Evolutionary conservation across 2,329 filamentous ascomycete species (phyloP), one percentile per base, ranked within the genome.

Genomic region (Trichoderma atroviride): DNA sequence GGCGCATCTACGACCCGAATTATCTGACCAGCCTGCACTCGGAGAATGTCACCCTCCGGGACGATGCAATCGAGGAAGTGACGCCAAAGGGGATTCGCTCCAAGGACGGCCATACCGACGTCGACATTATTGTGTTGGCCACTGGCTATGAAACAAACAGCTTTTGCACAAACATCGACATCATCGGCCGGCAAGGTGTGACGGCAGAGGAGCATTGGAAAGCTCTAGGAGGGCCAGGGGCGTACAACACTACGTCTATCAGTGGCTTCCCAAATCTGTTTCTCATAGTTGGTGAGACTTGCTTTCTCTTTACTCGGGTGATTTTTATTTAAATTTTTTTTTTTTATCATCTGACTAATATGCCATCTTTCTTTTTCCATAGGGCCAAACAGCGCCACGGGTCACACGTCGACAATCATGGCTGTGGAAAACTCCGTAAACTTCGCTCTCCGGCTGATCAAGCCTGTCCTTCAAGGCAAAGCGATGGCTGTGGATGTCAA

Each of bases 201-300:
- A 83, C 83, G 13, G 74, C 89, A 2, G 79, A 85, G 7, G 78
- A 88, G 69, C 81, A 87, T 22, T 91, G 89, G 88, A 79, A 84
- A 1, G 79, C 82, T 27, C 82, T 85, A 63, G 88, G 87, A n/a
- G 89, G 89, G 0, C 80, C 86, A 0, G 87, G 86, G 71, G 89
- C 88, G 0, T 91, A 91, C 74, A 84, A 87, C 67, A 85, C 84
- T 27, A 84, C 84, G 1, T 83, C 84, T 1, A 79, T 90, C 76
- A 85, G 86, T 71, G 85, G 85, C 0, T 90, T 89, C 73, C 89
- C 89, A 2, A 91, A 91, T 74, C 87, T 90, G 74, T 90, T 91
- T 78, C 81, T 89, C 69, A 77, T 90, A 0, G 84, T 89, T 52
- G 88, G 81, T 78, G 60, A 70, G 75, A 11, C 3, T 4, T 7